Base-by-base conservation (phyloP, 129 eudicot species). In the Saposhnikovia divaricata region DNA sequence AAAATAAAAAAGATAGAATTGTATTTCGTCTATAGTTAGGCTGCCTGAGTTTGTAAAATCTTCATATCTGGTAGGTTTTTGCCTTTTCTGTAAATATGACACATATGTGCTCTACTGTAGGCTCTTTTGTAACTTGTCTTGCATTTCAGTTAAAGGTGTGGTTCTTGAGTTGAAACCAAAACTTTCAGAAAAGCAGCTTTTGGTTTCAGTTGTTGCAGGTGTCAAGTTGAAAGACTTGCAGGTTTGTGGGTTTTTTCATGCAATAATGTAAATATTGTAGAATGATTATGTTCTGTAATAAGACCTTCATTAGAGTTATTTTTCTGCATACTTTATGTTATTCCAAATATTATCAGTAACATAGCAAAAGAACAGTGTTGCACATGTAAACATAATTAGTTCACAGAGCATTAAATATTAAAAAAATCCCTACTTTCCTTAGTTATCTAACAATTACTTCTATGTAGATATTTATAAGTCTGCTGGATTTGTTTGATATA, bases 161-260 rank as follows among this genome's bases (percentile, higher is more conserved):
- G 85, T 91, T 71, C 74, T 86, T 85, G 85, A 96, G 85, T 84
- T 96, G 82, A 89, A 80, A 75, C 95, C 99, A 48, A 53, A 82
- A 37, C 88, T 96, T 81, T 88, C 98, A 34, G 83, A 89, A 80
- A 96, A 90, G 86, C 89, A 95, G 81, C 95, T 96, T 80, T 82
- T 96, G 83, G 99, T 96, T 38, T 96, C 99, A 2, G 99, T 96
- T 87, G 98, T 83, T 83, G 99, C 98, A 14, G 99, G 99, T 47
- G 89, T 91, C 70, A 89, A 90, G 82, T 82, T 92, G 76, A 89
- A 92, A 84, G 99, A 96, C 79, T 85, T 96, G 61, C 96, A 96
- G 99, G 99, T 95, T 82, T 78, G 85, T 72, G 13, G 38, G 39
- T 72, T 61, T 48, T 51, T 82, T 80, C 48, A 47, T 18, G 51